Conservation (phyloP, 345 rosid genomes). For the Zanthoxylum bungeanum region DNA sequence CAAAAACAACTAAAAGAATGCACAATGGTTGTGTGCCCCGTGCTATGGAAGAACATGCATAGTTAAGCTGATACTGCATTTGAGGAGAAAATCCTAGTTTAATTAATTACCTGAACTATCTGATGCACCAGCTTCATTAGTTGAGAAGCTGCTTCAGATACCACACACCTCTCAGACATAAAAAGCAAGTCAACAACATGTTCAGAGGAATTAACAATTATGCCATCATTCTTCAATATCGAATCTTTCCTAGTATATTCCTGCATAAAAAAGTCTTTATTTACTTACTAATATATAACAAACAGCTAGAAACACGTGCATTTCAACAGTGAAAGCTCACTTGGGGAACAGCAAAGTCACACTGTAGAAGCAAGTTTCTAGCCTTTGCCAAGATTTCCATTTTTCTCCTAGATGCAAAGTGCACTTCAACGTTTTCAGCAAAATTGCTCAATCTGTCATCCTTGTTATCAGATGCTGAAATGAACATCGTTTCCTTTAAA, state of each 20-base stretch:
- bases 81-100: not conserved
- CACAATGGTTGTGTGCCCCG: not conserved
- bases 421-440: conserved; percentile 91
- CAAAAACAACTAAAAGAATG: conserved; percentile 2
- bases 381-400: conserved; percentile 83
- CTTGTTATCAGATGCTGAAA: conserved; percentile 57
- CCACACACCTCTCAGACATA: conserved; percentile 71
- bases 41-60: not conserved
- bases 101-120: conserved; percentile 60
- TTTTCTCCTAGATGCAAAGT: conserved; percentile 87
- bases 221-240: conserved; percentile 29
- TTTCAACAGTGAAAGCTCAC: conserved; percentile 37
- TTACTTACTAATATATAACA: conserved; percentile 10
- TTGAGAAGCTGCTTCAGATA: conserved; percentile 80
- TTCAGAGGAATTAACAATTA: conserved; percentile 34
- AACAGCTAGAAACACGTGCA: conserved; percentile 13
- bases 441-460: conserved; percentile 77
- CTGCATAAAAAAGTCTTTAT: conserved; percentile 34
- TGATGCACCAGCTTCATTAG: conserved; percentile 82
- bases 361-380: conserved; percentile 71
- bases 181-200: conserved; percentile 72
- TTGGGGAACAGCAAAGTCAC: conserved; percentile 71
- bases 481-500: conserved; percentile 62
- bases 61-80: not conserved
- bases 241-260: conserved; percentile 38